phyloP scores from a whole-genome alignment of 2,329 filamentous ascomycete genomes.

The Colletotrichum simmondsii region DNA sequence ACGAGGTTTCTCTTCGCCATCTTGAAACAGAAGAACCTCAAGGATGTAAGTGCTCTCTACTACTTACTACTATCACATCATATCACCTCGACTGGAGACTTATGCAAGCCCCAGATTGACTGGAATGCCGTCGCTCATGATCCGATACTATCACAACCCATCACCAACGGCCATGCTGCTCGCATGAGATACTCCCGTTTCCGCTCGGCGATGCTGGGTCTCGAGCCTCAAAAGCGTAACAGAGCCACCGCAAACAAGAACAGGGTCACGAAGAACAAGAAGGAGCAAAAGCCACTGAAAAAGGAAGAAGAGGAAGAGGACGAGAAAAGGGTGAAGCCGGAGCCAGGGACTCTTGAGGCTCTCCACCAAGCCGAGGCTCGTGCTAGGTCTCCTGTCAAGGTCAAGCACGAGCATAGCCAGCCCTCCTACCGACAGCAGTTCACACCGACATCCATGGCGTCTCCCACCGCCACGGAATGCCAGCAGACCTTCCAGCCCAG shows the following conservation, averaged over 20 bases:
- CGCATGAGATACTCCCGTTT: constrained; percentile 70
- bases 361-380: constrained; percentile 18
- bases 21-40: constrained; percentile 68
- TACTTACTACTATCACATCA: not conserved
- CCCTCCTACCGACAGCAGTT: constrained; percentile 46
- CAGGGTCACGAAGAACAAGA: constrained; percentile 59
- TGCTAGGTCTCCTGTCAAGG: constrained; percentile 37
- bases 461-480: constrained; percentile 44
- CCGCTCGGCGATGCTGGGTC: constrained; percentile 56
- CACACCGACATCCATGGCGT: constrained; percentile 50
- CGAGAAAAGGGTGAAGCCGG: constrained; percentile 49
- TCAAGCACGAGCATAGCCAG: constrained; percentile 52
- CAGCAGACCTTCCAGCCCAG: constrained; percentile 47
- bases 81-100: constrained; percentile 38
- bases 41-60: constrained; percentile 61
- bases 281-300: constrained; percentile 50
- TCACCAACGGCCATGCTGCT: constrained; percentile 70
- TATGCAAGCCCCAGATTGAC: constrained; percentile 59
- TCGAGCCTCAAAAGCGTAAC: constrained; percentile 60
- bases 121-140: constrained; percentile 68
- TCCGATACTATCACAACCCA: constrained; percentile 62
- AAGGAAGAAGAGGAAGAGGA: constrained; percentile 47
- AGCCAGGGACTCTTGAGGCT: constrained; percentile 43
- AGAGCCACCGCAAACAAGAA: constrained; percentile 52
- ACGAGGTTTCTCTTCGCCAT: constrained; percentile 70